phyloP scores from a whole-genome alignment of 331 rosid genomes.

The Rosa hybrid region DNA sequence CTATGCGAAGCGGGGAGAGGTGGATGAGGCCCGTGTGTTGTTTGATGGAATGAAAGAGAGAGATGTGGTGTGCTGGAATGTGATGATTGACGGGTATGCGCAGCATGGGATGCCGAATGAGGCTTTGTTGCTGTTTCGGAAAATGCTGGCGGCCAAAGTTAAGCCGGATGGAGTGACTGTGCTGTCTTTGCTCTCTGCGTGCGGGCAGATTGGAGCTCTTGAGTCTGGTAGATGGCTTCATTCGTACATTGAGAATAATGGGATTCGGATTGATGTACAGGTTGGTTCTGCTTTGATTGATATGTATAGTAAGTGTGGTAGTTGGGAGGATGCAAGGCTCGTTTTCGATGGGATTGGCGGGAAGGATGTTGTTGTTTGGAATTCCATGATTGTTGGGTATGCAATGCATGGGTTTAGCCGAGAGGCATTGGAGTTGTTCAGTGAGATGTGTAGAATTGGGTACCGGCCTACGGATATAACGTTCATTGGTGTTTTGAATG shows the following conservation, averaged over 20 bases:
- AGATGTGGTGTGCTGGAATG: constrained; percentile 89
- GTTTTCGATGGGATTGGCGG: constrained; percentile 54
- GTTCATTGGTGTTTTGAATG: constrained; percentile 66
- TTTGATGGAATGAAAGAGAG: constrained; percentile 53
- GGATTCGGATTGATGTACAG: constrained; percentile 47
- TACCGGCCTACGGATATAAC: constrained; percentile 59
- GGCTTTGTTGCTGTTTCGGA: constrained; percentile 57
- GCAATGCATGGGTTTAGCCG: constrained; percentile 70
- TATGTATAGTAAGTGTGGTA: constrained; percentile 80
- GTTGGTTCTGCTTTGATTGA: constrained; percentile 80
- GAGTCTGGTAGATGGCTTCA: constrained; percentile 87
- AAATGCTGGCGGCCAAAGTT: constrained; percentile 55
- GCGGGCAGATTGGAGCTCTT: constrained; percentile 81
- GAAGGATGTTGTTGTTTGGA: constrained; percentile 78
- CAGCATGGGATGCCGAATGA: constrained; percentile 71
- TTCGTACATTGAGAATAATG: constrained; percentile 48
- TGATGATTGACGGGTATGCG: constrained; percentile 80
- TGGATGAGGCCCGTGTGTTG: constrained; percentile 54
- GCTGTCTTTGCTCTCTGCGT: constrained; percentile 67
- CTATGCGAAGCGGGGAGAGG: constrained; percentile 56
- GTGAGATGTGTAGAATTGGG: constrained; percentile 50
- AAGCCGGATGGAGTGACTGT: constrained; percentile 69
- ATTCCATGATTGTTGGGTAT: constrained; percentile 74
- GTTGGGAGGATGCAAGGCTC: constrained; percentile 64
- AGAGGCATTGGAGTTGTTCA: constrained; percentile 63